Conservation (phyloP, 2,329 filamentous ascomycete genomes). For the Colletotrichum navitas region DNA sequence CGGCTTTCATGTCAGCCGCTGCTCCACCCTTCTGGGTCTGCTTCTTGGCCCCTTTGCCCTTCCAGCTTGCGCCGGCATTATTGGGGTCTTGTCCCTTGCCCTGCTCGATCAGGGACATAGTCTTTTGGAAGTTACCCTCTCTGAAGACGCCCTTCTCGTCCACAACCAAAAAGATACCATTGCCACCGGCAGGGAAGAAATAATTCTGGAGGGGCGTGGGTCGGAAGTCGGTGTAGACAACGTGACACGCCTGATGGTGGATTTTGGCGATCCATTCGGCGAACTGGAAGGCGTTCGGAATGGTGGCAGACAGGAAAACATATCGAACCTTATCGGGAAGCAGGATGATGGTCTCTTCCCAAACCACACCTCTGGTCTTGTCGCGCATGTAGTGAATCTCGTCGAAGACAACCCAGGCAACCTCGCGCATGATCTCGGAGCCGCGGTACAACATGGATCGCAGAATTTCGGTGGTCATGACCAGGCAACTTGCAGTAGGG, state of each 20-base stretch:
- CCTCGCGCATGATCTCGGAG: conserved; percentile 99
- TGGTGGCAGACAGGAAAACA: conserved; percentile 97
- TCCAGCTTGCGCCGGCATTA: conserved; percentile 82
- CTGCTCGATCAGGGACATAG: conserved; percentile 90
- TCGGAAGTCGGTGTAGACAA: conserved; percentile 98
- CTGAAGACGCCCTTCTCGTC: conserved; percentile 97
- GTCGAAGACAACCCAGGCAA: conserved; percentile 98
- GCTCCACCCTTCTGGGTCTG: conserved; percentile 87
- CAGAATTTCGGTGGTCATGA: conserved; percentile 99
- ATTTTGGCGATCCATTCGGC: conserved; percentile 99
- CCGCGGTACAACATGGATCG: conserved; percentile 98
- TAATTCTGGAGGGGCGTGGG: conserved; percentile 98
- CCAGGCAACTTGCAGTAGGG: conserved; percentile 94
- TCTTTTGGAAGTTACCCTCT: conserved; percentile 97
- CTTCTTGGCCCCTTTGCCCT: conserved; percentile 92
- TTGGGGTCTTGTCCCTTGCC: conserved; percentile 87
- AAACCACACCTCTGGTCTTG: conserved; percentile 93
- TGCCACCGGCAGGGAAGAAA: conserved; percentile 93
- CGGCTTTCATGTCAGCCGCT: conserved; percentile 74
- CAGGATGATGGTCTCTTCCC: conserved; percentile 99
- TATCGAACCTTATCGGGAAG: conserved; percentile 98
- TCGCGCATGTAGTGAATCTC: conserved; percentile 99
- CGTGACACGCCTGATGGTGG: conserved; percentile 96
- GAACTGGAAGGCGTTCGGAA: conserved; percentile 99
- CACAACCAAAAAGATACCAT: conserved; percentile 93